Conservation (phyloP, 257 asterid species). For the Rauvolfia tetraphylla region DNA sequence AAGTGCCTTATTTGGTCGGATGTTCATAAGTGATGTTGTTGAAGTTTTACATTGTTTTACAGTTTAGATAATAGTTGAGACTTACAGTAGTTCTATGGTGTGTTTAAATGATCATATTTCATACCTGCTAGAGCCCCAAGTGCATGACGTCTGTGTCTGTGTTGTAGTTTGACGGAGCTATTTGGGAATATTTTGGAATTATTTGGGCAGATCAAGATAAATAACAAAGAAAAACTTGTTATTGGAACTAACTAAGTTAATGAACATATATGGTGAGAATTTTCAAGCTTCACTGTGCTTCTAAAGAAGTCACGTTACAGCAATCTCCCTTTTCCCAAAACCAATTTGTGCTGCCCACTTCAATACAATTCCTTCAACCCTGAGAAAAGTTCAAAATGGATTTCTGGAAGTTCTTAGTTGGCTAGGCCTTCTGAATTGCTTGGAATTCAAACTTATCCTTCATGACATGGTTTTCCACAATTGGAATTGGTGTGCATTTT, state of each 20-base stretch:
- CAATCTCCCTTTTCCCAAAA: neutral
- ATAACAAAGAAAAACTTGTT: neutral
- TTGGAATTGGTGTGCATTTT: neutral
- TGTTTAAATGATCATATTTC: neutral
- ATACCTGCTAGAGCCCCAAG: neutral
- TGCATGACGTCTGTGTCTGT: neutral
- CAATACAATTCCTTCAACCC: neutral
- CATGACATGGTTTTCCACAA: neutral
- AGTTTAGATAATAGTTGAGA: neutral
- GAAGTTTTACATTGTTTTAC: neutral
- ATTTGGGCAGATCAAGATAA: neutral
- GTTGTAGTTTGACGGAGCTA: neutral
- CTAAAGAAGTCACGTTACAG: neutral
- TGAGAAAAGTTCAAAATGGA: neutral
- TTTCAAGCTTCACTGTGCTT: neutral
- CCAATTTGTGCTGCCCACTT: neutral
- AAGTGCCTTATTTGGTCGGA: neutral
- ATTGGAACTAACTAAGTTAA: neutral
- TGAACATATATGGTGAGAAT: neutral
- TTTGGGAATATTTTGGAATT: neutral
- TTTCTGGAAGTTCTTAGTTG: neutral
- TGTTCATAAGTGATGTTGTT: neutral
- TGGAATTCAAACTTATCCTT: neutral
- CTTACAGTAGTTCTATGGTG: neutral
- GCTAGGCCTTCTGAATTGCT: neutral